A percentile compares a stretch with the other conserved stretches of the same genome.
Conservation (phyloP, 169 alveolate genomes). For the Plasmodium gaboni region DNA sequence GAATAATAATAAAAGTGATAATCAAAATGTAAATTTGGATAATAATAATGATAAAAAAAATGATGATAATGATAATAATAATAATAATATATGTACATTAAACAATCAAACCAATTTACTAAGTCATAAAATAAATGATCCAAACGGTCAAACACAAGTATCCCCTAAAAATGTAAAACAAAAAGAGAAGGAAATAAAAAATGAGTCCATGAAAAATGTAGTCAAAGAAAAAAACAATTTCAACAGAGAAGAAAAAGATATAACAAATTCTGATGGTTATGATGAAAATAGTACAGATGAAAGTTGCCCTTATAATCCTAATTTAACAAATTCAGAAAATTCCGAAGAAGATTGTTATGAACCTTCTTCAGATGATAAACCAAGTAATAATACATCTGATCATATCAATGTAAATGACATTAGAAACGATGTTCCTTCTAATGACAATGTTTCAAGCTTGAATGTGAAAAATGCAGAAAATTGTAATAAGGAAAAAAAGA, state of each 20-base stretch:
- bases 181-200: no score
- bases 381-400: not conserved
- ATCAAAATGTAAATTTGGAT: not conserved
- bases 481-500: not conserved
- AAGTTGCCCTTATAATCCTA: not conserved
- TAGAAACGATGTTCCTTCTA: not conserved
- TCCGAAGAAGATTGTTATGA: not conserved
- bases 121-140: no score
- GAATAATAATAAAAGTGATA: not conserved
- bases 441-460: not conserved
- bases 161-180: no score
- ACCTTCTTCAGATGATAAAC: not conserved
- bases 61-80: not conserved
- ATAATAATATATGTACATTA: no score
- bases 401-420: not conserved
- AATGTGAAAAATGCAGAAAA: not conserved
- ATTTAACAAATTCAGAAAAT: not conserved
- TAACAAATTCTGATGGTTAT: not conserved
- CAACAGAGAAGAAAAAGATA: not conserved
- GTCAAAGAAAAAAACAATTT: not conserved
- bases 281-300: not conserved
- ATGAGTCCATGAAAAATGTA: not conserved
- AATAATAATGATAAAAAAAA: slow-evolving; percentile 1
- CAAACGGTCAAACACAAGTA: no score
- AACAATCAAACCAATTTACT: no score